Conservation (phyloP, 257 asterid species). For the Solanum bulbocastanum region DNA sequence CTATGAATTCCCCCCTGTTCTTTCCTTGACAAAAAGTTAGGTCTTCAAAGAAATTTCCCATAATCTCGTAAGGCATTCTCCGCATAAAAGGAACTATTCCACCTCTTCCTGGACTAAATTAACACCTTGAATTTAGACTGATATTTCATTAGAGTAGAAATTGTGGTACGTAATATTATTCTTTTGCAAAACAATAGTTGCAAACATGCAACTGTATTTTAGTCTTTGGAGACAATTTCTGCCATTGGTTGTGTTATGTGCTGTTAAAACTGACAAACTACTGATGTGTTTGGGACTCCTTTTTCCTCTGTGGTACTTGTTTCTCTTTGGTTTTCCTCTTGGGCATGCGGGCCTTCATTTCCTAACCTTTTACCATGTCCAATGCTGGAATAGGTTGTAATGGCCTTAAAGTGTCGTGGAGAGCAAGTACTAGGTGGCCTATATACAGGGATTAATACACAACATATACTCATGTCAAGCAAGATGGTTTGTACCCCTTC, state of each 20-base stretch:
- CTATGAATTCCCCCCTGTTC: background rate
- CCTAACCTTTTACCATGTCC: background rate
- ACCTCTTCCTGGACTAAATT: background rate
- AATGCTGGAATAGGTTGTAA: constrained; percentile 55
- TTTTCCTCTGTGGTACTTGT: background rate
- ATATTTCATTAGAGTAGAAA: background rate
- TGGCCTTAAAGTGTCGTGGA: constrained; percentile 95
- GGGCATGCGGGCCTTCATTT: background rate
- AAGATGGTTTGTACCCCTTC: constrained; percentile 55
- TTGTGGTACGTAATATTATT: background rate
- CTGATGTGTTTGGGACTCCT: background rate
- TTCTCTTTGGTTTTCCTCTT: background rate
- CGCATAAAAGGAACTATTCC: background rate
- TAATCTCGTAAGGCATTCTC: background rate
- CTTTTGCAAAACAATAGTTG: background rate
- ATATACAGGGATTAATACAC: constrained; percentile 76
- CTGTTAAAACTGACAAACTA: background rate
- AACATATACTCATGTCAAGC: constrained; percentile 80
- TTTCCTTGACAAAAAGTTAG: background rate
- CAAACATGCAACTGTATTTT: background rate
- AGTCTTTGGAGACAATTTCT: background rate
- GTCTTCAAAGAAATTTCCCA: background rate
- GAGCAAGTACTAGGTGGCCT: constrained; percentile 68
- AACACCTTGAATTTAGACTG: background rate
- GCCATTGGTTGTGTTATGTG: background rate